These are phyloP conservation scores for Nakazawaea pomicola DNA, from an alignment of 805 yeast species.

Conservation along the genomic window DNA sequence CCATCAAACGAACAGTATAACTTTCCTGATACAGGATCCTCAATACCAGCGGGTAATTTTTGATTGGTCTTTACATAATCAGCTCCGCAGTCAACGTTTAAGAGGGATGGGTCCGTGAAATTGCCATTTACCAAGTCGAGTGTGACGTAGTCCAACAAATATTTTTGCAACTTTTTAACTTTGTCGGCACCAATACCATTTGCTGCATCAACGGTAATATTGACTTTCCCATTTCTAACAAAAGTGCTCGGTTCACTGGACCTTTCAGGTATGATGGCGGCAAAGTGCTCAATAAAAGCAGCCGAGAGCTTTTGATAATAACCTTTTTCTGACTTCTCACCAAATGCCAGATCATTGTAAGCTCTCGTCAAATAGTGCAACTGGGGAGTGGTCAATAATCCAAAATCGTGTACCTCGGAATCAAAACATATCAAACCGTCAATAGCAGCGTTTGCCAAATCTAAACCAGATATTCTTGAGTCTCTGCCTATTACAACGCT, in stretches of 20 bases:
- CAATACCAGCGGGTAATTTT: conserved; percentile 59
- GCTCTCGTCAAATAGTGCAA: conserved; percentile 81
- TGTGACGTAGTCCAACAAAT: conserved; percentile 36
- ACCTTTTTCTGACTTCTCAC: conserved; percentile 58
- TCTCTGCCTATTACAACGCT: conserved; percentile 74
- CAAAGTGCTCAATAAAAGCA: conserved; percentile 38
- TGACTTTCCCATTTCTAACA: conserved; percentile 14
- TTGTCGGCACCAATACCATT: conserved; percentile 96
- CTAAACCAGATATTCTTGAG: conserved; percentile 80
- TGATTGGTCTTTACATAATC: conserved; percentile 93
- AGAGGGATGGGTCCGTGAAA: conserved; percentile 44
- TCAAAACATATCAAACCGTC: conserved; percentile 55
- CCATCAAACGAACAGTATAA: conserved; percentile 90
- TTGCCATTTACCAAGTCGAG: conserved; percentile 47
- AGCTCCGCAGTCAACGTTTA: conserved; percentile 88
- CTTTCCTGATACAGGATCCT: conserved; percentile 33
- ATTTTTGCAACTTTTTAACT: conserved; percentile 37
- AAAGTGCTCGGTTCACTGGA: conserved; percentile 17
- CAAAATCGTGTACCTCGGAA: conserved; percentile 47
- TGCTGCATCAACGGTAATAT: conserved; percentile 79
- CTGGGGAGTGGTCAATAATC: conserved; percentile 88
- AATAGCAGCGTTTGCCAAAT: conserved; percentile 50
- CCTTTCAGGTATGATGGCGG: too few relatives aligned
- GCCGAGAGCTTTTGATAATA: conserved; percentile 60
- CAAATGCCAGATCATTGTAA: conserved; percentile 59